These are phyloP conservation scores for Zygosaccharomyces pseudobailii DNA, from an alignment of 1,139 yeast species.

Conservation along the genomic window DNA sequence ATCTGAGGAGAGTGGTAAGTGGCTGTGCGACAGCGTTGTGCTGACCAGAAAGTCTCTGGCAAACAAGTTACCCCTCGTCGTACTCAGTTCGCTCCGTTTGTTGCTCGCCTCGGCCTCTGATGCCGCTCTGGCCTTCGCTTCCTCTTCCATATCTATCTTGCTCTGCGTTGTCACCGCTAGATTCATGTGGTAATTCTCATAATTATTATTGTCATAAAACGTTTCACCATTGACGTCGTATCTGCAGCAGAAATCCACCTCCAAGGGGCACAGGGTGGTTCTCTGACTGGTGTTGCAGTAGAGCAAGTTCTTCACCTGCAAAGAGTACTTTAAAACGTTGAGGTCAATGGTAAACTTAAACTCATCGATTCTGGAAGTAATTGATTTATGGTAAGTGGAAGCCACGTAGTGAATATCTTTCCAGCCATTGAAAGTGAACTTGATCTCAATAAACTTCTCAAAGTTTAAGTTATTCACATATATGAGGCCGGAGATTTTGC, in stretches of 20 bases:
- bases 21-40: constrained; percentile 19
- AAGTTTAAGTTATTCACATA: constrained; percentile 30
- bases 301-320: constrained; percentile 26
- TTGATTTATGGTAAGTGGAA: constrained; percentile 24
- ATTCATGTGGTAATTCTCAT: constrained; percentile 26
- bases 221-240: constrained; percentile 31
- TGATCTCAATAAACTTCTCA: constrained; percentile 31
- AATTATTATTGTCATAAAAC: constrained; percentile 33
- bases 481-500: constrained; percentile 23
- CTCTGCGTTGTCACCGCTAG: constrained; percentile 11
- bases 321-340: constrained; percentile 30
- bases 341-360: constrained; percentile 29
- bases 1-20: constrained; percentile 3
- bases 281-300: constrained; percentile 10
- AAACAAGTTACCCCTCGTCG: constrained; percentile 7
- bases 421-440: constrained; percentile 33
- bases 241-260: constrained; percentile 30
- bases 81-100: background rate
- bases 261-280: constrained; percentile 19
- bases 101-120: background rate
- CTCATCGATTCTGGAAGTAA: constrained; percentile 27
- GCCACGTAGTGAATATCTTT: constrained; percentile 29
- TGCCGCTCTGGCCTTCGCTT: background rate
- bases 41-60: constrained; percentile 20
- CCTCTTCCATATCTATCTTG: background rate